Evolutionary conservation across 441 rosid genomes (phyloP).

Genomic region (Bruguiera hainesii): DNA sequence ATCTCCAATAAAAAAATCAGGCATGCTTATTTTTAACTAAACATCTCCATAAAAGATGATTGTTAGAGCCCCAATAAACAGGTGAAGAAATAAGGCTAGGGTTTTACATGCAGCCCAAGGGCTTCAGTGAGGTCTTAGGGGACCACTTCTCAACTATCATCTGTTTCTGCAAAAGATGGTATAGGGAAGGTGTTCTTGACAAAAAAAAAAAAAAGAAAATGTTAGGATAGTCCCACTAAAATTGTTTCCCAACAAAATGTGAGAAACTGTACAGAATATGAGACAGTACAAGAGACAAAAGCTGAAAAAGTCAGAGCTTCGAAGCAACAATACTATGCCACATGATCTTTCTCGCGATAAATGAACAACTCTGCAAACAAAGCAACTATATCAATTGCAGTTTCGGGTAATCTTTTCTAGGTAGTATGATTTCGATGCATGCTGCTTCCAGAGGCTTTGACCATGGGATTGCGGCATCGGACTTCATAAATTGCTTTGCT

Average conservation of each 20-base stretch:
- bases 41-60: slow-evolving; percentile 21
- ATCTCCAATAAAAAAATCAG: slow-evolving; percentile 32
- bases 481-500: slow-evolving; percentile 36
- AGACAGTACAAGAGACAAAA: slow-evolving; percentile 38
- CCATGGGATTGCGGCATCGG: slow-evolving; percentile 57
- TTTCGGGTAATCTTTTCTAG: slow-evolving; percentile 22
- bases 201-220: slow-evolving; percentile 20
- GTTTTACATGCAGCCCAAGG: slow-evolving; percentile 46
- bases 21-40: slow-evolving; percentile 38
- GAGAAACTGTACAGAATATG: slow-evolving; percentile 19
- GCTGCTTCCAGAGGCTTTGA: slow-evolving; percentile 44
- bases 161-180: slow-evolving; percentile 32
- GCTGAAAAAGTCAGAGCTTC: slow-evolving; percentile 31
- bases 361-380: slow-evolving; percentile 24
- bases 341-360: slow-evolving; percentile 27
- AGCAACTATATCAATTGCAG: slow-evolving; percentile 29
- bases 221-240: slow-evolving; percentile 28
- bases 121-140: slow-evolving; percentile 39
- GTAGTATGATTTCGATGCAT: slow-evolving; percentile 27
- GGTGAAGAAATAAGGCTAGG: slow-evolving; percentile 35
- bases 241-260: slow-evolving; percentile 30
- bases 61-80: slow-evolving; percentile 21
- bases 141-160: slow-evolving; percentile 92
- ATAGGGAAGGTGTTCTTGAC: slow-evolving; percentile 18
- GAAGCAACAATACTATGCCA: slow-evolving; percentile 23